These are phyloP conservation scores for Penicillium sclerotiorum DNA, from an alignment of 2,329 filamentous ascomycete species.

Conservation along the genomic window DNA sequence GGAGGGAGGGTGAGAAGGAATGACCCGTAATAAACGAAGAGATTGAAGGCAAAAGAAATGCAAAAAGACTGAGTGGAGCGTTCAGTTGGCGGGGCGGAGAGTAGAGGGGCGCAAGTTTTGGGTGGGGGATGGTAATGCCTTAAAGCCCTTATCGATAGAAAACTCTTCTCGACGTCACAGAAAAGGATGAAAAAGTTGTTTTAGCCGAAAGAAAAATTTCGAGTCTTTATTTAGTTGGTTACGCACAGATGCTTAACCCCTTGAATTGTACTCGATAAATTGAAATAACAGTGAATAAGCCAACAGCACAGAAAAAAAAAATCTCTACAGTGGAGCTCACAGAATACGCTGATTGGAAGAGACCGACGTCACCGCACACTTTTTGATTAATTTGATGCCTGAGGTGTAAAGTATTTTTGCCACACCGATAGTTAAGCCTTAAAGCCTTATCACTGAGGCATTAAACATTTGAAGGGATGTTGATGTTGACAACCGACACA, in stretches of 20 bases:
- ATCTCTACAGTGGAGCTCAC: conserved; percentile 28
- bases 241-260: background rate
- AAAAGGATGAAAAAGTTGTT: background rate
- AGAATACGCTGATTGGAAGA: conserved; percentile 26
- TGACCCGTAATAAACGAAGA: conserved; percentile 22
- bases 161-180: conserved; percentile 15
- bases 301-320: conserved; percentile 24
- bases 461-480: no score
- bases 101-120: conserved; percentile 25
- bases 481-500: background rate
- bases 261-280: background rate
- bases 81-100: conserved; percentile 33
- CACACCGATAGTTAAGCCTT: no score
- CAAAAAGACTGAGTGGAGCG: conserved; percentile 37
- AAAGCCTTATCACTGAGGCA: no score
- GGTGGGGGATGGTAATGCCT: conserved; percentile 17
- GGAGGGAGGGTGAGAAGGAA: conserved; percentile 12
- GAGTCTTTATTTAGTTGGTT: background rate
- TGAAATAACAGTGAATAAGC: background rate
- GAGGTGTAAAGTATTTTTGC: conserved; percentile 6
- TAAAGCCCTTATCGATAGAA: conserved; percentile 47
- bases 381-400: background rate
- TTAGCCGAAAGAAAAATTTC: background rate
- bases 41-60: conserved; percentile 36
- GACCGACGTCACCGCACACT: conserved; percentile 30